Conservation (phyloP, 441 rosid species). For the Aquilaria agallochum region DNA sequence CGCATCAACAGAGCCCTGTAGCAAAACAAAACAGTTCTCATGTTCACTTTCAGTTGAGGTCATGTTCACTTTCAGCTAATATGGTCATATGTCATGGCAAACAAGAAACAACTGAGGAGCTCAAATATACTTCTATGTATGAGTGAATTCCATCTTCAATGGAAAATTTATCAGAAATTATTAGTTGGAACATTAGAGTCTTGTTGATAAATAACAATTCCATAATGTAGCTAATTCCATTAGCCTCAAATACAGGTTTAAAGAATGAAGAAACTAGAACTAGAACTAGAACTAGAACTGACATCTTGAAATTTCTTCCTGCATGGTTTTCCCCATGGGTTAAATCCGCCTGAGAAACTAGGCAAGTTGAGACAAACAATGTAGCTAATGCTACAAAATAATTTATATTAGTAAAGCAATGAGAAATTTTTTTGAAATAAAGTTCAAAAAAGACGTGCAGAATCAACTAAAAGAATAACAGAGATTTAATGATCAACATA, state of each 20-base stretch:
- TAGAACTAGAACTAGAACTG: not conserved
- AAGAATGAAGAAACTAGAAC: slow-evolving; percentile 15
- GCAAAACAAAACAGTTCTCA: no score
- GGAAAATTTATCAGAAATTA: not conserved
- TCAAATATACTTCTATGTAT: slow-evolving; percentile 24
- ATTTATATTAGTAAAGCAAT: not conserved
- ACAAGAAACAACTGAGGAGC: no score
- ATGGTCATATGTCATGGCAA: no score
- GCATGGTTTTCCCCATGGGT: slow-evolving; percentile 71
- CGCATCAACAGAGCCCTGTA: no score
- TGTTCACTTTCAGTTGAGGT: no score
- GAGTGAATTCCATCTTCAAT: slow-evolving; percentile 56
- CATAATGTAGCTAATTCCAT: not conserved
- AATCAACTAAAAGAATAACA: no score
- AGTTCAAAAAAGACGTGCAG: not conserved
- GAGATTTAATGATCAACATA: not conserved
- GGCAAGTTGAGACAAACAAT: slow-evolving; percentile 74
- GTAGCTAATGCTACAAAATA: slow-evolving; percentile 53
- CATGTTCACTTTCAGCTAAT: no score
- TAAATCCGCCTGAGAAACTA: slow-evolving; percentile 74
- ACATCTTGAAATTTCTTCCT: slow-evolving; percentile 44
- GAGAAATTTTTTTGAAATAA: not conserved
- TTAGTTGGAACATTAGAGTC: not conserved
- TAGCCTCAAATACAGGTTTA: not conserved
- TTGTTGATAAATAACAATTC: not conserved